These are phyloP conservation scores for Aciculosporium take DNA, from an alignment of 2,329 filamentous ascomycete species.

Conservation along the genomic window DNA sequence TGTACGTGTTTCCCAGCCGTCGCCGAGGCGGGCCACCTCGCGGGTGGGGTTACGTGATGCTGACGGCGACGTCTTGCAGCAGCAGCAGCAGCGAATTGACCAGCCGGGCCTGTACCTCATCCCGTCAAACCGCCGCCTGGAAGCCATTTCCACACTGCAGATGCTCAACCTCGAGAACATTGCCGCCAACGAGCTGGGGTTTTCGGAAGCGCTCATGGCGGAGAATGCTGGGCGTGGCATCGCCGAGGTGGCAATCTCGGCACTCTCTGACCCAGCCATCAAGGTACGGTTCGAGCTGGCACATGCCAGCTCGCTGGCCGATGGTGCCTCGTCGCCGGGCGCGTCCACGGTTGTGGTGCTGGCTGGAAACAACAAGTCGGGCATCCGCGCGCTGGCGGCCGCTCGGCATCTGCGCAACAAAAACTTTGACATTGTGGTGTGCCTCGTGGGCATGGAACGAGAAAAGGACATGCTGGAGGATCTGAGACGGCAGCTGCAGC, in stretches of 20 bases:
- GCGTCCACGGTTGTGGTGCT: constrained; percentile 51
- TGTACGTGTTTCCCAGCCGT: constrained; percentile 22
- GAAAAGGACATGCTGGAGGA: constrained; percentile 70
- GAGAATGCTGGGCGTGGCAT: constrained; percentile 85
- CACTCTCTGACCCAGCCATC: constrained; percentile 49
- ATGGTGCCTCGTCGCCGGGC: constrained; percentile 11
- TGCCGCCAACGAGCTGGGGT: constrained; percentile 70
- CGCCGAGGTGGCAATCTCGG: constrained; percentile 63
- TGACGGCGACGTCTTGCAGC: constrained; percentile 18
- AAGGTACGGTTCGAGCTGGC: constrained; percentile 35
- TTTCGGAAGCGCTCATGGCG: constrained; percentile 79
- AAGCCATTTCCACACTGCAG: constrained; percentile 58
- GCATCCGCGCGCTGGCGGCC: constrained; percentile 70
- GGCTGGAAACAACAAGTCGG: constrained; percentile 90
- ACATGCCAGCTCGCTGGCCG: constrained; percentile 21
- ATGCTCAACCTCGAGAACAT: constrained; percentile 90
- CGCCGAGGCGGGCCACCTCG: constrained; percentile 16
- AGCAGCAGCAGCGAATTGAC: constrained; percentile 23
- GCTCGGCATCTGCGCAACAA: constrained; percentile 78
- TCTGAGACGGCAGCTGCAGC: constrained; percentile 64
- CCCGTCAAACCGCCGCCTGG: constrained; percentile 41
- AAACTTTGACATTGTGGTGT: constrained; percentile 66
- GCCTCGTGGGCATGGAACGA: constrained; percentile 71
- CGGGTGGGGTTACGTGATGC: constrained; percentile 18
- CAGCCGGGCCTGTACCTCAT: constrained; percentile 37